Evolutionary conservation across 805 yeast genomes (phyloP).

Genomic region (Brettanomyces custersianus): DNA sequence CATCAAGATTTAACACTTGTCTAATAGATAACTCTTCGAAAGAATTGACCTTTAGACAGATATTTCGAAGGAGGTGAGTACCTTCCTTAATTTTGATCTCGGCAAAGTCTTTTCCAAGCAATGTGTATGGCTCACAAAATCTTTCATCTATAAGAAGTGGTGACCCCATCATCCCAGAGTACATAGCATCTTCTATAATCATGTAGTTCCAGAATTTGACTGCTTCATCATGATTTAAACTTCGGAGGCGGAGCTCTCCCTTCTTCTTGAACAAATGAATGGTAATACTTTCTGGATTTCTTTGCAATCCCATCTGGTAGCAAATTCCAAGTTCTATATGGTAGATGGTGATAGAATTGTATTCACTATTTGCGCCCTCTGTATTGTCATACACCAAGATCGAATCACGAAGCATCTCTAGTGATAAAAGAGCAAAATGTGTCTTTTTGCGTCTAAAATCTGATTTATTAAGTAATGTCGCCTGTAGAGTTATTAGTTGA

Average conservation of each 20-base stretch:
- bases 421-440: conserved; percentile 4
- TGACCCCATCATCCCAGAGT: conserved; percentile 2
- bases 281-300: conserved; percentile 1
- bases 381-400: conserved; percentile 3
- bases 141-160: conserved; percentile 11
- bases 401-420: conserved; percentile 3
- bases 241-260: neutral
- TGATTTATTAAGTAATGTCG: conserved; percentile 7
- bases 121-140: conserved; percentile 5
- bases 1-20: neutral
- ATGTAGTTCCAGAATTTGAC: conserved; percentile 13
- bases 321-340: conserved; percentile 4
- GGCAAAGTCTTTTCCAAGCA: neutral
- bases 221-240: neutral
- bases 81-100: neutral
- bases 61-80: conserved; percentile 1
- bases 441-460: conserved; percentile 7
- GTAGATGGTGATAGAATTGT: conserved; percentile 5
- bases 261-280: conserved; percentile 1
- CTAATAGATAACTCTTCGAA: conserved; percentile 1
- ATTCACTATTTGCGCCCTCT: conserved; percentile 2
- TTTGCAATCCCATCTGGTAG: conserved; percentile 6
- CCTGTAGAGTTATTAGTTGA: conserved; percentile 5
- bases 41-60: neutral
- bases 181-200: conserved; percentile 7